Conservation (phyloP, 179 eudicot genomes). For the Sideroxylon spinosum region DNA sequence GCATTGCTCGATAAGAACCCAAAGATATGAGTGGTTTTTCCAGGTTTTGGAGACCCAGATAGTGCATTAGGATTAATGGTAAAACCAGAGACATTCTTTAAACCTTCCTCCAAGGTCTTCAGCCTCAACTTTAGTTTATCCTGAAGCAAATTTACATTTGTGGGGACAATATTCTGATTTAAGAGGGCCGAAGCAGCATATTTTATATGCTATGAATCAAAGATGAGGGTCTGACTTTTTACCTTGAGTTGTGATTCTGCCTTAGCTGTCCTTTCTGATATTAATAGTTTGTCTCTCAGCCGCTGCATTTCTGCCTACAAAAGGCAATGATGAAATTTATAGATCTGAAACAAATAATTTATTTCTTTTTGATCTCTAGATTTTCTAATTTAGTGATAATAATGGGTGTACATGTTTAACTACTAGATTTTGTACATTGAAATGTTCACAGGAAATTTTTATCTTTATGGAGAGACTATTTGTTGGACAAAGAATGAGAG, state of each 20-base stretch:
- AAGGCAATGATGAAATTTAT: not conserved
- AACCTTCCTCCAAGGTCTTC: constrained; percentile 73
- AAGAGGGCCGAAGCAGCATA: not conserved
- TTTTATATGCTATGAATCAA: not conserved
- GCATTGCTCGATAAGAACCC: constrained; percentile 54
- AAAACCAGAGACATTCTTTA: constrained; percentile 42
- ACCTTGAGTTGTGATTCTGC: constrained; percentile 94
- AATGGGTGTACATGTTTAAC: not conserved
- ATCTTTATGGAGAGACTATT: not conserved
- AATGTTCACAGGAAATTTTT: not conserved
- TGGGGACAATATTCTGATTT: not conserved
- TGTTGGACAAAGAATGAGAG: not conserved
- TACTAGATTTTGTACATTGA: not conserved
- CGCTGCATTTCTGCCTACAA: constrained; percentile 87
- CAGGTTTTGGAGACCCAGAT: constrained; percentile 39
- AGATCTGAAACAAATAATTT: not conserved
- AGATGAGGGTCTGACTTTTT: constrained; percentile 7
- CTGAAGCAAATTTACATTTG: constrained; percentile 29
- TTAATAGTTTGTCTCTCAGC: constrained; percentile 61
- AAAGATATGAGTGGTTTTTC: constrained; percentile 40
- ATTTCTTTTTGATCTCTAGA: not conserved
- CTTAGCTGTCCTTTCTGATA: constrained; percentile 83
- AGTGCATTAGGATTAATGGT: constrained; percentile 25
- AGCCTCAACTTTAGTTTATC: constrained; percentile 84
- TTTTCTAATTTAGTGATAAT: not conserved